Evolutionary conservation across 805 yeast species (phyloP), one percentile per base, ranked within the genome.

Genomic region (Saturnispora sanitii): DNA sequence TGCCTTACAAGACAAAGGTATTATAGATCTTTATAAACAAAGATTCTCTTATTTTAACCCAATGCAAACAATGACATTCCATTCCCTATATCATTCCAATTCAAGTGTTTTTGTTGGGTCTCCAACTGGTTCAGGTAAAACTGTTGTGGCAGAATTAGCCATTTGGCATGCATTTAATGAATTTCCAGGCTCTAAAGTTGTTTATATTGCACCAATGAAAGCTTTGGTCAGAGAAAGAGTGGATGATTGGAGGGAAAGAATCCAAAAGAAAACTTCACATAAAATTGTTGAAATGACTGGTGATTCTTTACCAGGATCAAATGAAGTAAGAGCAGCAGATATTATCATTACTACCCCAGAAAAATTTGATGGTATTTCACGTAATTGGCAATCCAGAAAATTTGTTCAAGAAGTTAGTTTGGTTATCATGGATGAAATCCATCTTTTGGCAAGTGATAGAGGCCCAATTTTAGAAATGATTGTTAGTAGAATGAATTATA

Each of bases 41-140:
- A 76, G 70, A 49, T 92, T 92, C 66, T 73, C 74, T 42, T 90
- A 83, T 61, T 92, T 92, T 70, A 92, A 92, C 56, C 97, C 98
- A 4, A 88, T 92, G 96, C 98, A 92, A 62, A 90, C 97, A 0
- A 90, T 90, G 97, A 74, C 82, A 0, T 92, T 92, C 64, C 95
- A 88, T 55, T 75, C 95, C 0, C 62, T 92, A 35, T 92, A 88
- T 62, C 78, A 92, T 58, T 64, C 81, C 1, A 75, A 82, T 46
- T 71, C 81, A 2, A 83, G 82, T 56, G 88, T 82, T 0, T 83
- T 92, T 58, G 84, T 92, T 34, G 99, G 99, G 8, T 87, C 97
- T 0, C 99, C 99, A 3, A 92, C 98, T 2, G 98, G 98, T 19
- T 90, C 96, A 0, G 99, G 99, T 50, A 92, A 92, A 60, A 92